Conservation (phyloP, 805 yeast species). For the Saccharomycopsis sp. region DNA sequence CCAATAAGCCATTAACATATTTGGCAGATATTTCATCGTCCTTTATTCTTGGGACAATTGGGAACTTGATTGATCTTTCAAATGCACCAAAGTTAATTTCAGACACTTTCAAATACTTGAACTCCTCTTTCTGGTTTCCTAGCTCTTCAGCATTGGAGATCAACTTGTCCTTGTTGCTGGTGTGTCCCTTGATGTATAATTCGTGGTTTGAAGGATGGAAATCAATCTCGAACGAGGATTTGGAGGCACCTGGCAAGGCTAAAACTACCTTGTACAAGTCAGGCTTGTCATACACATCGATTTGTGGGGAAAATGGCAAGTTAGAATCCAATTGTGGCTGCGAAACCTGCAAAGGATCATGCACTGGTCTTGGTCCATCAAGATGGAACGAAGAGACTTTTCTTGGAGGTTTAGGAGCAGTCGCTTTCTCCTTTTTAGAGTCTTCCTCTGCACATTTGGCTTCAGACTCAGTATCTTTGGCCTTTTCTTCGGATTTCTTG, state of each 20-base stretch:
- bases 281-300: constrained; percentile 49
- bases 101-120: constrained; percentile 36
- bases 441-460: constrained; percentile 7
- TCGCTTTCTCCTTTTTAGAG: constrained; percentile 6
- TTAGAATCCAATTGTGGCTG: constrained; percentile 36
- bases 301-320: constrained; percentile 50
- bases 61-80: constrained; percentile 51
- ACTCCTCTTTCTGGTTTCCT: constrained; percentile 29
- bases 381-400: constrained; percentile 22
- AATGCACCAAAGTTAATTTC: constrained; percentile 53
- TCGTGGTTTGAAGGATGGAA: constrained; percentile 54
- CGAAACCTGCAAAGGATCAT: constrained; percentile 39
- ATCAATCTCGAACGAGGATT: constrained; percentile 46
- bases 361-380: constrained; percentile 28
- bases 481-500: not conserved
- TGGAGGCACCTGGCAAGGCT: constrained; percentile 54
- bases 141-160: constrained; percentile 29
- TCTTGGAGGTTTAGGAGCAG: constrained; percentile 6
- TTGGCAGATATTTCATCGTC: constrained; percentile 51
- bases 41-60: constrained; percentile 43
- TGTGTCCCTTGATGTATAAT: constrained; percentile 41
- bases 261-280: constrained; percentile 41
- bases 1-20: constrained; percentile 46
- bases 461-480: constrained; percentile 7
- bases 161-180: constrained; percentile 22